Conservation (phyloP, 2,329 filamentous ascomycete species). For the Graphilbum ipis-grandicollis region DNA sequence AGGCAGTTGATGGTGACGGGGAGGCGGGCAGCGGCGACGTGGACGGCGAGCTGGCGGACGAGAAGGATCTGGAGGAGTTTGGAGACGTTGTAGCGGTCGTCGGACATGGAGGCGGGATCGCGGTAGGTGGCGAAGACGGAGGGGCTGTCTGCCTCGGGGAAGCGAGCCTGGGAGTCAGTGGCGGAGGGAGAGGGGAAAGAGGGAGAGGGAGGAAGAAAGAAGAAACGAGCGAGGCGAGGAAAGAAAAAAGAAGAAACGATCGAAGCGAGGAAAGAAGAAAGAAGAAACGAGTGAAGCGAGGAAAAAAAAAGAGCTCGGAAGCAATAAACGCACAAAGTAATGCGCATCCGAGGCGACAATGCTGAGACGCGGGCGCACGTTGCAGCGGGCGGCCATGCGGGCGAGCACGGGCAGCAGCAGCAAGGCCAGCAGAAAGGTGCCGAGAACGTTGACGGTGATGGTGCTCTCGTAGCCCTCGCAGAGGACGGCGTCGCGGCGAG, state of each 20-base stretch:
- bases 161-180: conserved; percentile 13
- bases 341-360: conserved; percentile 23
- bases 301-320: too few species aligned
- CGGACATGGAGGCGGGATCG: conserved; percentile 10
- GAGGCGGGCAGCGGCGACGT: conserved; percentile 13
- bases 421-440: conserved; percentile 25
- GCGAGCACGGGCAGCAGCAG: conserved; percentile 24
- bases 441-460: conserved; percentile 28
- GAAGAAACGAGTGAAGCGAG: conserved; percentile 1
- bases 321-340: conserved; percentile 12
- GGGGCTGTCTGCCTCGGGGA: conserved; percentile 14
- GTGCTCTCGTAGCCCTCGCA: conserved; percentile 21
- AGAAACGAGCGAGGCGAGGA: not conserved
- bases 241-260: too few species aligned
- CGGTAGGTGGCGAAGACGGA: conserved; percentile 18
- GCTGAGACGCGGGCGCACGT: conserved; percentile 18
- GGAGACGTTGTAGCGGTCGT: conserved; percentile 18
- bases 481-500: conserved; percentile 4
- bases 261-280: too few species aligned
- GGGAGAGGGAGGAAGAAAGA: not conserved
- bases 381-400: conserved; percentile 16
- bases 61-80: conserved; percentile 18
- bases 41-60: conserved; percentile 17
- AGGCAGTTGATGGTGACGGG: conserved; percentile 20
- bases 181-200: not conserved